Evolutionary conservation across 768 basidiomycete genomes (phyloP).

Genomic region (Pisolithus sp.): DNA sequence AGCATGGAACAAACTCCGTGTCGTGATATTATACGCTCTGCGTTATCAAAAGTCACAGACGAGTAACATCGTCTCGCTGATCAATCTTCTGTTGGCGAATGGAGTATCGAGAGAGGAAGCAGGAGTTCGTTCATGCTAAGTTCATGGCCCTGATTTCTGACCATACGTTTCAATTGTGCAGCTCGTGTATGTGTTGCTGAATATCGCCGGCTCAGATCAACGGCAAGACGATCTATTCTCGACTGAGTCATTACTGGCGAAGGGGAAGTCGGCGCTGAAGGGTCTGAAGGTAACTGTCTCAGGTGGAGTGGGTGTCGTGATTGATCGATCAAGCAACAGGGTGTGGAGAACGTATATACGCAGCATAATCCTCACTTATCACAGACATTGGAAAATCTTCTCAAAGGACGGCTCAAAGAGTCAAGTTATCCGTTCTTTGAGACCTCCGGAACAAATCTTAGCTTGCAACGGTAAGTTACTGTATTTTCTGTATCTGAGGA

Average conservation of each 20-base stretch:
- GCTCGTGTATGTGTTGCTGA: conserved; percentile 91
- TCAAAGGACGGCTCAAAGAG: conserved; percentile 82
- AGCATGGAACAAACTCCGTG: conserved; percentile 75
- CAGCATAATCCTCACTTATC: conserved; percentile 93
- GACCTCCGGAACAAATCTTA: conserved; percentile 60
- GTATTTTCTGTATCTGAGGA: not conserved
- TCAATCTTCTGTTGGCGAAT: conserved; percentile 68
- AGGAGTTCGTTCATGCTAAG: conserved; percentile 34
- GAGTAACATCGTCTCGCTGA: conserved; percentile 72
- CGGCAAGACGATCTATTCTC: conserved; percentile 97
- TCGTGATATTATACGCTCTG: conserved; percentile 89
- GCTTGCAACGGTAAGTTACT: conserved; percentile 55
- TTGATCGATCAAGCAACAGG: conserved; percentile 39
- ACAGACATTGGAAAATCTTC: conserved; percentile 84
- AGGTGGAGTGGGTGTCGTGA: not conserved
- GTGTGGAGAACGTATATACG: conserved; percentile 98
- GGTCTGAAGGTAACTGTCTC: conserved; percentile 70
- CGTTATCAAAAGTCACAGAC: conserved; percentile 90
- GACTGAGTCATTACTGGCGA: conserved; percentile 88
- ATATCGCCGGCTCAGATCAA: conserved; percentile 91
- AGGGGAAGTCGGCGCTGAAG: conserved; percentile 91
- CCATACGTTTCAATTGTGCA: conserved; percentile 26
- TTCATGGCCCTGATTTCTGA: not conserved
- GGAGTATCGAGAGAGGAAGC: conserved; percentile 76
- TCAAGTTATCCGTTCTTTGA: conserved; percentile 86